Percentiles rank a stretch among this genome's conserved stretches.
Evolutionary conservation across 176 grass and related monocot species (phyloP).

Genomic region (Stipa capillata): DNA sequence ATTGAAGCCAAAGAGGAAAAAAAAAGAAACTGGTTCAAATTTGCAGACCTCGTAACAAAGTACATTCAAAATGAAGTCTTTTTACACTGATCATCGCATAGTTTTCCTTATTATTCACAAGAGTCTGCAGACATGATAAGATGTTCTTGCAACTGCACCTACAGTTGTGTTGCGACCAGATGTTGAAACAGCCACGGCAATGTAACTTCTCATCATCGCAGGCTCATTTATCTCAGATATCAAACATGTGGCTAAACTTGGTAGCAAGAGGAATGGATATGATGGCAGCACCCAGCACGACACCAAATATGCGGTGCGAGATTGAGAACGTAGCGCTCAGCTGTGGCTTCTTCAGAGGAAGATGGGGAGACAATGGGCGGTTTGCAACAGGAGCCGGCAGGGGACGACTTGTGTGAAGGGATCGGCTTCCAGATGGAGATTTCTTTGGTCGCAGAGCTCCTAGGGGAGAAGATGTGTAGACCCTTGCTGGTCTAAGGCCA

Average conservation of each 20-base stretch:
- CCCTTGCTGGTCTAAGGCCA: background rate
- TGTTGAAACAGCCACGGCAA: background rate
- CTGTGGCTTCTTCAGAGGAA: slow-evolving; percentile 67
- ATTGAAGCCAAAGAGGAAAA: background rate
- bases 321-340: slow-evolving; percentile 59
- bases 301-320: slow-evolving; percentile 61
- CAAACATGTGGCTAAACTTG: slow-evolving; percentile 49
- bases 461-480: slow-evolving; percentile 10
- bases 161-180: background rate
- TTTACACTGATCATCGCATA: background rate
- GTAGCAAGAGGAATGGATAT: slow-evolving; percentile 44
- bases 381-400: slow-evolving; percentile 30
- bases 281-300: slow-evolving; percentile 29
- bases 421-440: slow-evolving; percentile 6
- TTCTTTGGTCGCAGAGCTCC: slow-evolving; percentile 8
- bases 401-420: slow-evolving; percentile 41
- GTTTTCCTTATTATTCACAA: slow-evolving; percentile 4
- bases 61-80: background rate
- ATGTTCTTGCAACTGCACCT: slow-evolving; percentile 22
- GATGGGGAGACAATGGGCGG: slow-evolving; percentile 55
- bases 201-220: background rate
- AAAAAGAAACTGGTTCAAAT: background rate
- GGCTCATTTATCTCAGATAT: slow-evolving; percentile 29
- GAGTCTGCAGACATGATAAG: background rate
- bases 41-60: background rate